These are phyloP conservation scores for Malassezia vespertilionis DNA, from an alignment of 1,284 basidiomycete genomes.

Conservation along the genomic window DNA sequence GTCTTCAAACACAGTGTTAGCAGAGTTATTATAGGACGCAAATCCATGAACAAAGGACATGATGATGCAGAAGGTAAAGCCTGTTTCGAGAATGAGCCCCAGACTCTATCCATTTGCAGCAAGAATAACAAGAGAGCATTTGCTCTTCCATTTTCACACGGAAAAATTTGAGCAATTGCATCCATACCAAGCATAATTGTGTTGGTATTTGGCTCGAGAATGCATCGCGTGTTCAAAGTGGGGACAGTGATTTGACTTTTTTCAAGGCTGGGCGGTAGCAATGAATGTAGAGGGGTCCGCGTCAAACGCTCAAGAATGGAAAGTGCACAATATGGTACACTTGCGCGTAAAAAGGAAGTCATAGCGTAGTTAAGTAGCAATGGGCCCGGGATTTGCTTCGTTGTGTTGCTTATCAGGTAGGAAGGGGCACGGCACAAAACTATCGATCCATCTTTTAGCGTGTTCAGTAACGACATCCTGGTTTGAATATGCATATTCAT, in stretches of 20 bases:
- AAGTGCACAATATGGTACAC: background rate
- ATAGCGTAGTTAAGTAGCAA: conserved; percentile 1
- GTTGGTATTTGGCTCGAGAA: conserved; percentile 4
- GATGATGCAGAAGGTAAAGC: background rate
- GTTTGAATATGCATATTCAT: background rate
- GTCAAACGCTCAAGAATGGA: conserved; percentile 1
- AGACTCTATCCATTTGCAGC: background rate
- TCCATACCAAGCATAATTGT: conserved; percentile 9
- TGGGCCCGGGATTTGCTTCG: background rate
- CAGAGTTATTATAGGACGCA: conserved; percentile 1
- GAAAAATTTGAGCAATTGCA: background rate
- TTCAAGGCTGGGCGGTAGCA: background rate
- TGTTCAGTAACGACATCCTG: no score
- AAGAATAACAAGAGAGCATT: background rate
- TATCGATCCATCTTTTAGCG: no score
- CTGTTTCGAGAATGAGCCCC: no score
- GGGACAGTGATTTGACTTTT: background rate
- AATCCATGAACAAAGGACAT: conserved; percentile 1
- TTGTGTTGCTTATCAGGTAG: background rate
- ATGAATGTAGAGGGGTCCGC: background rate
- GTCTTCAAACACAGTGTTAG: background rate
- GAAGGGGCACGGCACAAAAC: background rate
- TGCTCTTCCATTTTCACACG: background rate
- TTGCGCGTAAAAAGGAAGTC: background rate
- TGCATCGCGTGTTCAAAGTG: background rate